These are phyloP conservation scores for Hericium erinaceus DNA, from an alignment of 768 basidiomycete genomes.

Conservation along the genomic window DNA sequence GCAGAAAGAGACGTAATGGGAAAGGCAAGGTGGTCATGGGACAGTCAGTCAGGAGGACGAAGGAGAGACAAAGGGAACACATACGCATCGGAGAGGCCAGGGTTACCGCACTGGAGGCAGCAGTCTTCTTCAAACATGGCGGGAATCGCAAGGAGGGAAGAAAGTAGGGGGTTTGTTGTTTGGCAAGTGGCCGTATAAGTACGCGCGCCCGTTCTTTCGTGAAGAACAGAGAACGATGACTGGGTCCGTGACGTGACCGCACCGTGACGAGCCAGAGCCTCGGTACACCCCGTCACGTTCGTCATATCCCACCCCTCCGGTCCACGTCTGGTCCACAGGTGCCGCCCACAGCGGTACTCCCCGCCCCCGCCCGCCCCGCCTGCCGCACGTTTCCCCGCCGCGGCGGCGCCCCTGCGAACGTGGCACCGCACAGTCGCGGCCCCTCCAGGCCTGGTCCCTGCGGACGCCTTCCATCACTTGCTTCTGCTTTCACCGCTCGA, in stretches of 20 bases:
- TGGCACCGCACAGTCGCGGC: not conserved
- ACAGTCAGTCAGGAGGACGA: constrained; percentile 1
- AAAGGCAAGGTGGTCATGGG: constrained; percentile 8
- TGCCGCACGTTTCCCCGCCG: too few relatives aligned
- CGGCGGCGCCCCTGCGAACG: too few relatives aligned
- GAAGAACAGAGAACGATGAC: not conserved
- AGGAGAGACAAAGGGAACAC: constrained; percentile 2
- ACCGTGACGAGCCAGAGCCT: not conserved
- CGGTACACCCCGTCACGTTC: not conserved
- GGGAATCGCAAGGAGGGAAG: not conserved
- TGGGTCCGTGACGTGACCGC: not conserved
- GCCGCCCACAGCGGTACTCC: too few relatives aligned
- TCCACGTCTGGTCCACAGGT: too few relatives aligned
- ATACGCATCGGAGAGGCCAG: constrained; percentile 12
- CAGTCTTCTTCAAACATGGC: constrained; percentile 21
- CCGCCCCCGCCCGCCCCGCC: too few relatives aligned
- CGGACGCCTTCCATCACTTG: not conserved
- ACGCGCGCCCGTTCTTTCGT: not conserved
- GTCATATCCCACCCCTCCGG: too few relatives aligned
- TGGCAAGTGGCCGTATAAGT: not conserved
- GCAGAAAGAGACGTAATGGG: constrained; percentile 10
- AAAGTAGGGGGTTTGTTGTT: not conserved
- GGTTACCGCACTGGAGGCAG: constrained; percentile 20
- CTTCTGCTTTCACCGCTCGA: not conserved
- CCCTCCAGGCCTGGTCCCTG: not conserved